Conservation (phyloP, 2,329 filamentous ascomycete species). For the Aspergillus novoparasiticus region DNA sequence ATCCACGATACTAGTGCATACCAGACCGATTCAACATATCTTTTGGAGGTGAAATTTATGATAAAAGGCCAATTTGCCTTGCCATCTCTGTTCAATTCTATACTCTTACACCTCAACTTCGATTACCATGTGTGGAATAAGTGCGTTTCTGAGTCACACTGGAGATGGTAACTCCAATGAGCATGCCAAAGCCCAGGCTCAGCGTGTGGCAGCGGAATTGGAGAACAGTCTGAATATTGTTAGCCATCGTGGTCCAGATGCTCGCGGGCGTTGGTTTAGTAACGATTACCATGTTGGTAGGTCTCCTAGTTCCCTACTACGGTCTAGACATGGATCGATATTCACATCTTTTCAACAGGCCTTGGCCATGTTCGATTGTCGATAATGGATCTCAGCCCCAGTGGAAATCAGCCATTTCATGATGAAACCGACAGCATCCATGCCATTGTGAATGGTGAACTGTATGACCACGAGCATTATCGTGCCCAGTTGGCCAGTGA, state of each 20-base stretch:
- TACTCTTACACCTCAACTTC: too few species aligned
- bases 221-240: neutral
- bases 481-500: slow-evolving; percentile 39
- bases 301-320: too few species aligned
- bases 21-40: too few species aligned
- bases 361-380: slow-evolving; percentile 55
- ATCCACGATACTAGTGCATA: too few species aligned
- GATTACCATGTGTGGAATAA: neutral
- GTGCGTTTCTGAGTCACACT: neutral
- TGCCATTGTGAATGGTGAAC: slow-evolving; percentile 61
- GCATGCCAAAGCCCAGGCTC: neutral
- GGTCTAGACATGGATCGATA: too few species aligned
- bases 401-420: slow-evolving; percentile 48
- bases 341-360: neutral
- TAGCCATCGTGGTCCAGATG: neutral
- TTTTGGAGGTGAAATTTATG: too few species aligned
- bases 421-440: slow-evolving; percentile 47
- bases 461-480: slow-evolving; percentile 57
- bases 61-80: too few species aligned
- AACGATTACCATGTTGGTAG: neutral
- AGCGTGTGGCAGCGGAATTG: neutral
- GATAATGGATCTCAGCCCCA: slow-evolving; percentile 32
- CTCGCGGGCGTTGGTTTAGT: neutral
- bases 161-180: neutral
- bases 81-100: too few species aligned